Evolutionary conservation across 192 early-diverging fungal species (phyloP).

Genomic region (Entomortierella parvispora): DNA sequence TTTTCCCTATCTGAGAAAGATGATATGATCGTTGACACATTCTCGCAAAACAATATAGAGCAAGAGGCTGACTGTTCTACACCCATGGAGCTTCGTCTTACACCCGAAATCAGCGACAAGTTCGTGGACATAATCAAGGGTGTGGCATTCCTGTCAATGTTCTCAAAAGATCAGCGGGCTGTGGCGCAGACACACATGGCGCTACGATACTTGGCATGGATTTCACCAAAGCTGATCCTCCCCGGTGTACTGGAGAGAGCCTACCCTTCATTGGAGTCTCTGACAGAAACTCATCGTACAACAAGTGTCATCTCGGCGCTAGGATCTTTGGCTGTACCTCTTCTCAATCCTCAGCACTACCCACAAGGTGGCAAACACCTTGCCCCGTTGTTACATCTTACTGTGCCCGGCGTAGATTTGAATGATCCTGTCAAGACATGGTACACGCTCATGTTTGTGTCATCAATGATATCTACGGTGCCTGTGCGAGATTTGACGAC

Average conservation of each 20-base stretch:
- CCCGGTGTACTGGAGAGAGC: constrained; percentile 84
- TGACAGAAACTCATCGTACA: constrained; percentile 93
- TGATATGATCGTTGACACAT: neutral
- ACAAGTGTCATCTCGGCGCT: constrained; percentile 82
- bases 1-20: neutral
- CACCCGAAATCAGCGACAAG: constrained; percentile 57
- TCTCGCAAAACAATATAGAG: constrained; percentile 53
- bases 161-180: constrained; percentile 76
- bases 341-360: constrained; percentile 80
- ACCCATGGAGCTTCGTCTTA: constrained; percentile 66
- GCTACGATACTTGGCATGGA: constrained; percentile 78
- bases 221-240: constrained; percentile 75
- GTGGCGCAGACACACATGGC: constrained; percentile 69
- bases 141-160: constrained; percentile 74
- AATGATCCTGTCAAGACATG: constrained; percentile 91
- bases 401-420: constrained; percentile 91
- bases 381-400: constrained; percentile 77
- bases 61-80: constrained; percentile 67
- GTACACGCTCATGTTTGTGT: constrained; percentile 75
- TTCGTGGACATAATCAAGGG: constrained; percentile 75
- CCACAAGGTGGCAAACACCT: constrained; percentile 89
- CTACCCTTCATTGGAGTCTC: constrained; percentile 86
- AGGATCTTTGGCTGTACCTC: constrained; percentile 71
- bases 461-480: constrained; percentile 67
- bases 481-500: constrained; percentile 75